Evolutionary conservation across 2,329 filamentous ascomycete species (phyloP), one percentile per base, ranked within the genome.

Genomic region (Arthrobotrys conoides): DNA sequence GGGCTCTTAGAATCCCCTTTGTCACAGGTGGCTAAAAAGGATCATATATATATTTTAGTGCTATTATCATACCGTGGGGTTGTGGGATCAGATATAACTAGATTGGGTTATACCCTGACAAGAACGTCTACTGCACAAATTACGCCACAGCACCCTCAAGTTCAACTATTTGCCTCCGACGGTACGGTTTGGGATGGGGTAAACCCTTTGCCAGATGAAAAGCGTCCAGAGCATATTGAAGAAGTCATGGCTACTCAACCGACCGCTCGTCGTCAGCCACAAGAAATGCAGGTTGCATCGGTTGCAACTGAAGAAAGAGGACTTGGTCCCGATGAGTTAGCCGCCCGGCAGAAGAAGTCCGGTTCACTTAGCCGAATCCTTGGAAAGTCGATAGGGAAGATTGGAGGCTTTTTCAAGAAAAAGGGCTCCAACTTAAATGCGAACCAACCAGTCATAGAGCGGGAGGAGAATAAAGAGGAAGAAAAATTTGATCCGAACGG

Each of bases 51-150:
- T n/a, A n/a, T 16, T 16, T 6, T 51, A 53, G 49, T 53, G 49
- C 16, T n/a, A 3, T 30, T 53, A 4, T 22, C 24, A 6, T 53
- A 53, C 16, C 55, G 16, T 22, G 20, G 24, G n/a, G 5, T 14
- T 5, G 55, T 3, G 27, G 27, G 55, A 3, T 22, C 30, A 18
- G 18, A 20, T 16, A 14, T 61, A 5, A n/a, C n/a, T n/a, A 61
- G 59, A 18, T 5, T 64, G n/a, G 59, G 59, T 18, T 64, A 46
- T 16, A 46, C 5, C 10, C 27, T 57, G 27, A 57, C 53, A 9
- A 64, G 36, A 64, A 2, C 18, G 1, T 64, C 36, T 3, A 20
- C 18, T 14, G n/a, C 18, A 18, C 24, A 6, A 36, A 16, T 48
- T 3, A 46, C 59, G 9, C 20, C 14, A n/a, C 2, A 64, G 5